A percentile compares a stretch with the other conserved stretches of the same genome.
Evolutionary conservation across 208 protist genomes (phyloP).

Genomic region (Eutreptiella sp.): DNA sequence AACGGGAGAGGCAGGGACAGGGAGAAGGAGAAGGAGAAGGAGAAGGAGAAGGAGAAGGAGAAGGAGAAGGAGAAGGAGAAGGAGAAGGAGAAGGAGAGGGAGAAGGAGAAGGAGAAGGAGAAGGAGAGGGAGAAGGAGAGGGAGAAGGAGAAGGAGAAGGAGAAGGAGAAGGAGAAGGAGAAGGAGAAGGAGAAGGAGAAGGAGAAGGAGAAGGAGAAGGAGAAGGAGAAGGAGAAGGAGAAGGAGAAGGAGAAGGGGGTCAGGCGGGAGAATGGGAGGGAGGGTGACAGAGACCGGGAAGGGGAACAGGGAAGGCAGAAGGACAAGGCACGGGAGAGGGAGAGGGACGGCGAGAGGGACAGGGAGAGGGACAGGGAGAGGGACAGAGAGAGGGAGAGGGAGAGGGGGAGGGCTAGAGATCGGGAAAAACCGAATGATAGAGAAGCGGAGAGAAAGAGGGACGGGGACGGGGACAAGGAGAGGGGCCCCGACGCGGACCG

Average conservation of each 20-base stretch:
- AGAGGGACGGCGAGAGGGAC: constrained; percentile 6
- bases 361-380: constrained; percentile 13
- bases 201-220: constrained; percentile 19
- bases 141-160: constrained; percentile 15
- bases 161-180: constrained; percentile 19
- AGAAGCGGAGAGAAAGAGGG: constrained; percentile 13
- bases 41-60: constrained; percentile 20
- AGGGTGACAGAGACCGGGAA: not conserved
- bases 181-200: constrained; percentile 19
- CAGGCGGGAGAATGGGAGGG: constrained; percentile 23
- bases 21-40: constrained; percentile 16
- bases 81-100: not conserved
- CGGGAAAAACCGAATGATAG: not conserved
- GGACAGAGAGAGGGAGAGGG: not conserved
- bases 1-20: not conserved
- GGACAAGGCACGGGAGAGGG: constrained; percentile 4
- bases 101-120: constrained; percentile 20
- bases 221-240: constrained; percentile 27
- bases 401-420: not conserved
- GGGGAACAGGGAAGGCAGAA: constrained; percentile 1
- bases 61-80: constrained; percentile 11
- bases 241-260: constrained; percentile 24
- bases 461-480: constrained; percentile 6
- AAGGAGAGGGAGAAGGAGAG: not conserved
- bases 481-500: not conserved